Evolutionary conservation across 78 protist species (phyloP), one percentile per base, ranked within the genome.

Genomic region (Thecamonas trahens): DNA sequence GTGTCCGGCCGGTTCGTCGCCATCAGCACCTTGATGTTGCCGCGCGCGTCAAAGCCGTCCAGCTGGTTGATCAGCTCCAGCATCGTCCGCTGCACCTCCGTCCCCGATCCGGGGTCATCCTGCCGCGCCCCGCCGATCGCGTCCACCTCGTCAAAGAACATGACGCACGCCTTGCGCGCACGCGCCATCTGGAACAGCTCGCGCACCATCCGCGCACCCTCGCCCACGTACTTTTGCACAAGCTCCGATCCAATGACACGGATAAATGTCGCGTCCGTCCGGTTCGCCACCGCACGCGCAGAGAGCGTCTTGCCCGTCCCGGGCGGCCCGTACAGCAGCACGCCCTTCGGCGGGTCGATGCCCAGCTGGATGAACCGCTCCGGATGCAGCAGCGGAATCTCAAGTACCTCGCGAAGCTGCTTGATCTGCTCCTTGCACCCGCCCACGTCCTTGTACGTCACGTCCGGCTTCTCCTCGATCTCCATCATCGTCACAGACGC

Each of bases 331-430:
- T 89, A 92, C 61, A 95, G 83, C 29, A 95, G 79, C 22, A 93
- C 93, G 38, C 99, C 99, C 86, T 97, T 98, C 32, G 99, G 99
- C 17, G 99, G 99, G 64, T 98, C 99, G 79, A 98, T 96, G 34
- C 99, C 99, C 17, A 98, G 92, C 37, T 79, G 28, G 28, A 88
- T 95, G 71, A 89, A 98, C 34, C 95, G 80, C 78, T 96, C 99
- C 22, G 99, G 99, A 72, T 91, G 96, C 7, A 96, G 70, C 22
- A 98, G 87, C 18, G 99, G 99, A 37, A 92, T 79, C 74, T 98
- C 99, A 22, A 96, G 94, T 2, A 96, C 99, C 67, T 98, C 99
- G 29, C 99, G 85, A 28, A 98, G 88, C 88, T 95, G 83, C 61
- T 97, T 95, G 42, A 98, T 89, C 74, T 95, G 95, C 68, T 98